Evolutionary conservation across 805 yeast genomes (phyloP).

Genomic region (Myxozyma mucilagina): DNA sequence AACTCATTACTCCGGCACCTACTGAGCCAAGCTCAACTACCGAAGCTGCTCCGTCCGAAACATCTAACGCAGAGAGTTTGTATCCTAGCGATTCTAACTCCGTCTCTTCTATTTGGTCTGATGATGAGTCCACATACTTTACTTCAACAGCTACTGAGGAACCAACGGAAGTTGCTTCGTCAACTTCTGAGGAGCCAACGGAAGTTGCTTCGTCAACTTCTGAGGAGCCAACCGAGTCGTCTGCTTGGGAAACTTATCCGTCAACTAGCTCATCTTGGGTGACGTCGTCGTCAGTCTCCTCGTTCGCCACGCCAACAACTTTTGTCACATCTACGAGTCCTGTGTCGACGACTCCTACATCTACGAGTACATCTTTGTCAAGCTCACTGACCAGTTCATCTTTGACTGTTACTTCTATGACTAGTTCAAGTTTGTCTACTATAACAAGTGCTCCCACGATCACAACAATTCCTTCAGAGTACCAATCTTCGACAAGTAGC

Average conservation of each 20-base stretch:
- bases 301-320: no score
- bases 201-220: not conserved
- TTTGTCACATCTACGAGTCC: not conserved
- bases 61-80: not conserved
- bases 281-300: no score
- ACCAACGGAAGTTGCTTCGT: not conserved
- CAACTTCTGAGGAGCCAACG: not conserved
- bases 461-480: slow-evolving; percentile 14
- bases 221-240: no score
- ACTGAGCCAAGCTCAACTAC: not conserved
- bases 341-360: not conserved
- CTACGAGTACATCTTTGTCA: slow-evolving; percentile 25
- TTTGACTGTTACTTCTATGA: slow-evolving; percentile 2
- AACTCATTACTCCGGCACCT: not conserved
- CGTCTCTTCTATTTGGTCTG: no score
- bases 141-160: not conserved
- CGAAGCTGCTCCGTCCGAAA: slow-evolving; percentile 2
- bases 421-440: slow-evolving; percentile 13
- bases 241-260: no score
- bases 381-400: slow-evolving; percentile 31
- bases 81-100: no score
- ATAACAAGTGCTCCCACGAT: slow-evolving; percentile 18
- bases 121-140: not conserved
- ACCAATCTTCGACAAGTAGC: slow-evolving; percentile 1
- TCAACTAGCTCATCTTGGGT: no score